These are phyloP conservation scores for Mortierella sp. DNA, from an alignment of 371 early-diverging fungal species.

Conservation along the genomic window DNA sequence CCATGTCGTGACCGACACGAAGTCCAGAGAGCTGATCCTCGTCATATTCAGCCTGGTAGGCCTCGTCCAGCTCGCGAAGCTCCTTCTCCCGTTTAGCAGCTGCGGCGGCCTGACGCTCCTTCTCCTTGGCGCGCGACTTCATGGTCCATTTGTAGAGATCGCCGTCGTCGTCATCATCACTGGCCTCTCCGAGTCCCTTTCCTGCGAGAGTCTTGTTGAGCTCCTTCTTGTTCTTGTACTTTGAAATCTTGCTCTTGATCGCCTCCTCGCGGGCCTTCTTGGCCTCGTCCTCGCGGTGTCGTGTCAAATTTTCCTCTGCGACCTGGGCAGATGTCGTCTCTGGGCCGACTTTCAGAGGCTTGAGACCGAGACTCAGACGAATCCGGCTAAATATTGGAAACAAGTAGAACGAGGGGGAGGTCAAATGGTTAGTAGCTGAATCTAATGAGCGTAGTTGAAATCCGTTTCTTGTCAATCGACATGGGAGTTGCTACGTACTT, in stretches of 20 bases:
- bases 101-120: conserved; percentile 55
- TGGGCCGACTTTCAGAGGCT: conserved; percentile 67
- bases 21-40: conserved; percentile 78
- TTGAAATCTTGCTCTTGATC: conserved; percentile 68
- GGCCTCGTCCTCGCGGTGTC: conserved; percentile 64
- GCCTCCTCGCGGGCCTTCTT: conserved; percentile 64
- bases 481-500: conserved; percentile 60
- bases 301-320: conserved; percentile 77
- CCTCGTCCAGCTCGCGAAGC: conserved; percentile 41
- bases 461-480: too few species aligned
- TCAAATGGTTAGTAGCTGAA: not conserved
- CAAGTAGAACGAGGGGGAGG: not conserved
- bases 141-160: conserved; percentile 71
- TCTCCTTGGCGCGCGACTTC: conserved; percentile 63
- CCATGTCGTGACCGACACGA: conserved; percentile 81
- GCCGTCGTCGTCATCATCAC: conserved; percentile 72
- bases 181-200: conserved; percentile 78
- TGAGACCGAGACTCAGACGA: conserved; percentile 79
- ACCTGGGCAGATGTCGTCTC: conserved; percentile 64
- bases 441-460: not conserved
- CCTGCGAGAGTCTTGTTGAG: conserved; percentile 73
- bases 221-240: conserved; percentile 72
- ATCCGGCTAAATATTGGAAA: conserved; percentile 61
- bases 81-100: conserved; percentile 67
- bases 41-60: conserved; percentile 36